Evolutionary conservation across 768 basidiomycete species (phyloP), one percentile per base, ranked within the genome.

Genomic region (Leccinum fibrillosum): DNA sequence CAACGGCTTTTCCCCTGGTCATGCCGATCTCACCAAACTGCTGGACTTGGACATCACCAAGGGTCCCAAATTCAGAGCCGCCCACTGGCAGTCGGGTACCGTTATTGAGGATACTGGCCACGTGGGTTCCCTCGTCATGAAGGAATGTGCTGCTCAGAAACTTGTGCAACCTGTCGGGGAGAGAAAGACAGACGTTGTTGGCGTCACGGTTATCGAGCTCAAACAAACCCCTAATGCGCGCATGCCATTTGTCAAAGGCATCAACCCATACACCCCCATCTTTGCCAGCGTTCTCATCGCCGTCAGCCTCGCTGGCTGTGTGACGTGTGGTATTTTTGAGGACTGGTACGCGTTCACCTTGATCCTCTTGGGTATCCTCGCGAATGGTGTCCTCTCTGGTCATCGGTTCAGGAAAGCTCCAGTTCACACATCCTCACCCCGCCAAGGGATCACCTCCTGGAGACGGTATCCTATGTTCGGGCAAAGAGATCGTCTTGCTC

Each of bases 281-380:
- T 30, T 62, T 11, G 62, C 62, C 7, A 19, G 23, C 17, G 49
- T 70, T 12, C 63, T 66, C 5, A 69, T 67, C 15, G 3, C 28
- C 7, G 30, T 56, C 23, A 72, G 66, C 53, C 11, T 67, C 12
- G 25, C 25, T 25, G 25, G 4, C 25, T 25, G 25, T 25, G 25
- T 25, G 25, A 3, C 23, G 3, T 25, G 23, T 25, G 23, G 23
- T 3, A 2, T 25, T 25, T 25, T 25, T 5, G 4, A 1, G 25
- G 71, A 72, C 39, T 72, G 71, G 69, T 65, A 52, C 21, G 61
- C 64, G 19, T 66, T 68, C 37, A 28, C 60, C 1, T 57, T 71
- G 59, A 68, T 72, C 30, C 59, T 72, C 0, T 58, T 65, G 8
- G 71, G 71, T 4, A 67, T 72, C 17, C 4, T 72, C 25, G 58